Base-by-base conservation (phyloP, 108 stramenopile species). In the Pseudonitzschia delicatissima region DNA sequence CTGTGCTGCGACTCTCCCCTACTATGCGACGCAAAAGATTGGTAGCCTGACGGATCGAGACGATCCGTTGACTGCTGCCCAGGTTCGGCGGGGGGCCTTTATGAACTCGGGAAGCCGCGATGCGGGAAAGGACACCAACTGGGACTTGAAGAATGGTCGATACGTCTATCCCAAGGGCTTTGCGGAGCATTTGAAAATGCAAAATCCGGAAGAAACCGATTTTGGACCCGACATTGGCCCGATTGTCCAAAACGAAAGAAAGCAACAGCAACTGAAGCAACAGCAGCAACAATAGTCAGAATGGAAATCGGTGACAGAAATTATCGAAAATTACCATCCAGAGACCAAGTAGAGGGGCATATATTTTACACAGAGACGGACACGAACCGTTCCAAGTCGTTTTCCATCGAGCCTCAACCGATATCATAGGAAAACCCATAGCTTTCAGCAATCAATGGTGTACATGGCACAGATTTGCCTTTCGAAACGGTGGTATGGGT, bases 101-200 rank as follows among this genome's bases (percentile, higher is more conserved):
- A 78, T 67, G 35, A 91, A 91, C 69, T 79, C 77, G 3, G 90
- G 90, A 13, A 71, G 74, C 9, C 66, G 61, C 35, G 92, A 93
- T 78, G 88, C 73, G 0, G 92, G 92, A 0, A 82, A 80, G 51
- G 92, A 93, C 80, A 86, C 87, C 1, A 83, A 89, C 68, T 93
- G 92, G 92, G 83, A 90, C 69, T 87, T 84, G 67, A 79, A 79
- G 36, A 79, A 50, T 11, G 87, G 88, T n/a, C 62, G 63, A 0
- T 82, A 86, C 49, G 74, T 67, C 0, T 80, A 83, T 71, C 78
- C 81, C 52, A 78, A 81, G 57, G 81, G 81, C 25, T 87, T 83
- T 71, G 73, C 58, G 12, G 86, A 83, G 52, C 67, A 83, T 64
- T 77, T 87, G 9, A 61, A 78, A 31, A 76, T 67, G 57, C 82